Conservation (phyloP, 805 yeast species). For the Kuraishia ogatae region DNA sequence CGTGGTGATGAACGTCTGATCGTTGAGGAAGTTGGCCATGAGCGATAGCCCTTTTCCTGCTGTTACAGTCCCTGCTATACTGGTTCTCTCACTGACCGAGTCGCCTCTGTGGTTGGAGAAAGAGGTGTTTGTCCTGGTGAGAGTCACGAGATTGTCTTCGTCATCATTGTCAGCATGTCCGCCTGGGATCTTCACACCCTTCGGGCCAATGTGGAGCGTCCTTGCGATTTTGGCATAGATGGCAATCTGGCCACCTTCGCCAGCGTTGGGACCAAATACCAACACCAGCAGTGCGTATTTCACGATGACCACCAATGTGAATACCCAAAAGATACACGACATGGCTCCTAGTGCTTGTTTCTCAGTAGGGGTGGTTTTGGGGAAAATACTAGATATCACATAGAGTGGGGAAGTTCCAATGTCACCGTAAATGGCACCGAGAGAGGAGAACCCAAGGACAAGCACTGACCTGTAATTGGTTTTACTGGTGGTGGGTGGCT, state of each 20-base stretch:
- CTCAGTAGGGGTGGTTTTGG: slow-evolving; percentile 14
- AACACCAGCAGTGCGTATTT: slow-evolving; percentile 45
- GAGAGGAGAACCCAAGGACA: slow-evolving; percentile 29
- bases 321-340: slow-evolving; percentile 46
- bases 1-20: slow-evolving; percentile 20
- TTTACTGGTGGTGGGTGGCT: background rate
- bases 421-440: slow-evolving; percentile 61
- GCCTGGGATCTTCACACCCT: slow-evolving; percentile 35
- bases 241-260: slow-evolving; percentile 62
- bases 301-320: slow-evolving; percentile 41
- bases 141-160: slow-evolving; percentile 20
- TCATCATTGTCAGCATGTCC: slow-evolving; percentile 9
- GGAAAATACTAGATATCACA: slow-evolving; percentile 30
- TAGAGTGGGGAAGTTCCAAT: slow-evolving; percentile 56
- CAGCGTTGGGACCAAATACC: slow-evolving; percentile 43
- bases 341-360: slow-evolving; percentile 39
- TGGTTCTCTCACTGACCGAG: background rate
- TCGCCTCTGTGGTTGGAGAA: background rate
- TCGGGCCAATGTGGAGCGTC: slow-evolving; percentile 35
- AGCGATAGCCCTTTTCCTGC: slow-evolving; percentile 9
- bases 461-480: background rate
- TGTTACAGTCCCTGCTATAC: background rate
- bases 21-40: slow-evolving; percentile 9
- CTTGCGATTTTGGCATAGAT: slow-evolving; percentile 50
- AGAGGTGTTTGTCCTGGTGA: slow-evolving; percentile 32